A percentile compares a stretch with the other conserved stretches of the same genome.
These are phyloP conservation scores for Neoboletus brunneissimus DNA, from an alignment of 768 basidiomycete species.

Conservation along the genomic window DNA sequence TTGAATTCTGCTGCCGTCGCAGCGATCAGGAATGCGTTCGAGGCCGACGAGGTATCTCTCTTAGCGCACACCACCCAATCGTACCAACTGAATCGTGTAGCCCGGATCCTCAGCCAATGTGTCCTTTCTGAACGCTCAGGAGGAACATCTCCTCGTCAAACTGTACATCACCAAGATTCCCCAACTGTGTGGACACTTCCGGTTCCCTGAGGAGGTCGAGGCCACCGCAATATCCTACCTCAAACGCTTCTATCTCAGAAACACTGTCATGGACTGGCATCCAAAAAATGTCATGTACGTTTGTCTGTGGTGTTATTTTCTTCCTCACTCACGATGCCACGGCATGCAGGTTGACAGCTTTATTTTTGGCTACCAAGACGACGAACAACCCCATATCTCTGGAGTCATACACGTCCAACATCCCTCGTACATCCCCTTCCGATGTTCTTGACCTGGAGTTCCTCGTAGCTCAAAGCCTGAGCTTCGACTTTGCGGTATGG, in stretches of 20 bases:
- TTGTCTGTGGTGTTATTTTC: not conserved
- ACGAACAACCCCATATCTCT: constrained; percentile 92
- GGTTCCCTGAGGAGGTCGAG: constrained; percentile 89
- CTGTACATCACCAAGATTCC: constrained; percentile 86
- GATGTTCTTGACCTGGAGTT: constrained; percentile 96
- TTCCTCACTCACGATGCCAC: not conserved
- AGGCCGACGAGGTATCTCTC: constrained; percentile 67
- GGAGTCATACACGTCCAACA: constrained; percentile 77
- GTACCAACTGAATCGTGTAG: constrained; percentile 37
- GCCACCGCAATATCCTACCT: constrained; percentile 90
- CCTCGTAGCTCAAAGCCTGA: constrained; percentile 89
- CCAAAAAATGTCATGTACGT: constrained; percentile 96
- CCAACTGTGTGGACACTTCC: constrained; percentile 79
- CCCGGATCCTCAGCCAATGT: constrained; percentile 71
- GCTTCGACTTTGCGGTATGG: constrained; percentile 94
- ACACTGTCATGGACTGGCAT: constrained; percentile 99
- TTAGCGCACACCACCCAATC: not conserved
- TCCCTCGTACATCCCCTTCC: constrained; percentile 73
- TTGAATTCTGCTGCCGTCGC: constrained; percentile 76
- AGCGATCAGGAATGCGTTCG: constrained; percentile 73
- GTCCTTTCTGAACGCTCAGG: constrained; percentile 68
- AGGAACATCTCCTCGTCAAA: constrained; percentile 86
- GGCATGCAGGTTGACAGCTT: constrained; percentile 76
- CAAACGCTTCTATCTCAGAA: constrained; percentile 95
- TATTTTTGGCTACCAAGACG: constrained; percentile 96